Conservation (phyloP, 116 monocot genomes). For the Cymodocea nodosa region DNA sequence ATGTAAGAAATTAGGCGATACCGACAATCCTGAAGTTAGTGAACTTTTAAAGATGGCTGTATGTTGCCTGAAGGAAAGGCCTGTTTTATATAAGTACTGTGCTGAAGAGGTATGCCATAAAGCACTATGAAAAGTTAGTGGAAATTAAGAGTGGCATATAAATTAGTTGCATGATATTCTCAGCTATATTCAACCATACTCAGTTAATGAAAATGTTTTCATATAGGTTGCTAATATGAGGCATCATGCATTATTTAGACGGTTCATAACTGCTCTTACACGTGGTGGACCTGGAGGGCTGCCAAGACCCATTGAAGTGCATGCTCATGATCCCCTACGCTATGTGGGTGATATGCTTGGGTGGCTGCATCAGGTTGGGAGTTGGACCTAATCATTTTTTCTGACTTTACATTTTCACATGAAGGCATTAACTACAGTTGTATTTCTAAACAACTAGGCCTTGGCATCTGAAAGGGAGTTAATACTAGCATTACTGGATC, state of each 20-base stretch:
- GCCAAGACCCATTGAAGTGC: conserved; percentile 98
- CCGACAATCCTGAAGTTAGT: conserved; percentile 86
- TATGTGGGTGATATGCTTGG: conserved; percentile 99
- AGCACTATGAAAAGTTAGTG: background rate
- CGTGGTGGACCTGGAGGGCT: conserved; percentile 95
- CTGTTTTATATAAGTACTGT: conserved; percentile 95
- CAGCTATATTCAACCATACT: background rate
- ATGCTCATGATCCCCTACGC: conserved; percentile 97
- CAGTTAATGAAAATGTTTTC: background rate
- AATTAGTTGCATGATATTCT: background rate
- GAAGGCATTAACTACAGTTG: background rate
- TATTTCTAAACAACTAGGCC: conserved; percentile 33
- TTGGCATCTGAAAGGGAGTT: conserved; percentile 98
- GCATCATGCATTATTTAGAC: conserved; percentile 93
- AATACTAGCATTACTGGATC: conserved; percentile 60
- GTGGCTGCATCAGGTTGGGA: conserved; percentile 91
- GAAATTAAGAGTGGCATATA: too few relatives aligned
- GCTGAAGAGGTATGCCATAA: conserved; percentile 75
- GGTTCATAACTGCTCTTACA: conserved; percentile 95
- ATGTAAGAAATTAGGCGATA: conserved; percentile 89
- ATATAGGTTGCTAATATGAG: conserved; percentile 95
- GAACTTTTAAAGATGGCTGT: conserved; percentile 84
- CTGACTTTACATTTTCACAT: conserved; percentile 1
- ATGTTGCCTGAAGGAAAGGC: conserved; percentile 79
- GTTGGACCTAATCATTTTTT: background rate